Conservation (phyloP, 2,329 filamentous ascomycete species). For the Colletotrichum sp. region DNA sequence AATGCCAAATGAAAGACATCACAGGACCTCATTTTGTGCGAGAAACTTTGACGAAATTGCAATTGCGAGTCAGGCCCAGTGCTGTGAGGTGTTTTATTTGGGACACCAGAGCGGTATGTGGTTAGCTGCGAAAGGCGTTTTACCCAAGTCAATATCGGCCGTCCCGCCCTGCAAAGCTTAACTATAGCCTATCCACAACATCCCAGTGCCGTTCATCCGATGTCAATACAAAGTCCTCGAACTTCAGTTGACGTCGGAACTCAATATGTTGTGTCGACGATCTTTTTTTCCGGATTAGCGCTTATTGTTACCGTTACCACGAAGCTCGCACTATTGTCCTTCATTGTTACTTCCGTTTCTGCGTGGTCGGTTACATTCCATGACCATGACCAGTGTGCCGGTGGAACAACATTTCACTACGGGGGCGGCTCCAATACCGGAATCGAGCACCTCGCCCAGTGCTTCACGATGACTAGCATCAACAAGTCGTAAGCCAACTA, state of each 20-base stretch:
- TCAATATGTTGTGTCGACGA: not conserved
- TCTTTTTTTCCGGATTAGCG: not conserved
- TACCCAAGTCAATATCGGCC: not conserved
- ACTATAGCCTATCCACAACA: not conserved
- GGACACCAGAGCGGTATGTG: not conserved
- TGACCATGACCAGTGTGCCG: not conserved
- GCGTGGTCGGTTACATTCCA: not conserved
- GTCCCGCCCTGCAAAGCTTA: not conserved
- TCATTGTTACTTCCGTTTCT: not conserved
- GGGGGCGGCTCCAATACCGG: not conserved
- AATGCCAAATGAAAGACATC: not conserved
- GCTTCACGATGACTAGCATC: not conserved
- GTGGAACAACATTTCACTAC: not conserved
- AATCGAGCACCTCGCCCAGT: not conserved
- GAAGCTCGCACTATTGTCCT: not conserved
- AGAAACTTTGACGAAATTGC: not conserved
- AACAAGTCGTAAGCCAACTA: not conserved
- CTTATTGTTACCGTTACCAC: rapidly evolving
- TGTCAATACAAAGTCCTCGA: not conserved
- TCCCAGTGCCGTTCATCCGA: not conserved
- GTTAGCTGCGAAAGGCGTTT: not conserved
- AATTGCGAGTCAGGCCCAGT: not conserved
- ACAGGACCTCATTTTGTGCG: not conserved
- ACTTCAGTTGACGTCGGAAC: not conserved
- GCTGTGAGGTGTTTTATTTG: not conserved